Evolutionary conservation across 1,139 yeast genomes (phyloP).

Genomic region (Cylindricascospora bacillispora): DNA sequence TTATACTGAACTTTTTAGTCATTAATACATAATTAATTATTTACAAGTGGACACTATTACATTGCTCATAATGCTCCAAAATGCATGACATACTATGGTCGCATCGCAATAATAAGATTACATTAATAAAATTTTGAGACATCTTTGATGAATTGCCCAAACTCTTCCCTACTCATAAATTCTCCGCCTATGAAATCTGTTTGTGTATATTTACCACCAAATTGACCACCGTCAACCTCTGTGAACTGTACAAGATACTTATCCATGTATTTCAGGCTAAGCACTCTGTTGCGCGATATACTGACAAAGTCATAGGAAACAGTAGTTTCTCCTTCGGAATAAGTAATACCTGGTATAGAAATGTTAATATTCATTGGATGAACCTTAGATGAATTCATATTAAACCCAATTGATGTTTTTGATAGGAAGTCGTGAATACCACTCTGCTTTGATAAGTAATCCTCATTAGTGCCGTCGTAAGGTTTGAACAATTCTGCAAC

Average conservation of each 20-base stretch:
- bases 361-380: constrained; percentile 3
- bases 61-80: too few species aligned
- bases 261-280: constrained; percentile 30
- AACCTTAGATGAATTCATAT: not conserved
- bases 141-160: constrained; percentile 21
- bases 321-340: constrained; percentile 18
- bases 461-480: constrained; percentile 2
- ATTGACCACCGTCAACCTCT: constrained; percentile 42
- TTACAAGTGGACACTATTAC: too few species aligned
- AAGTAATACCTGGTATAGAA: constrained; percentile 1
- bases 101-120: too few species aligned
- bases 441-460: constrained; percentile 2
- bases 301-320: constrained; percentile 33
- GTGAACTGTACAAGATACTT: constrained; percentile 34
- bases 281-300: constrained; percentile 32
- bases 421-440: constrained; percentile 5
- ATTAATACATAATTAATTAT: too few species aligned
- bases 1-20: too few species aligned
- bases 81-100: too few species aligned
- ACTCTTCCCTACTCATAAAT: constrained; percentile 14
- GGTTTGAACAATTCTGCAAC: constrained; percentile 5
- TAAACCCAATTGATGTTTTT: constrained; percentile 1
- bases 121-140: constrained; percentile 13
- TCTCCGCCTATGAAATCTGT: constrained; percentile 34
- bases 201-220: constrained; percentile 42